phyloP scores from a whole-genome alignment of 805 yeast species.

The Citeromyces matritensis region DNA sequence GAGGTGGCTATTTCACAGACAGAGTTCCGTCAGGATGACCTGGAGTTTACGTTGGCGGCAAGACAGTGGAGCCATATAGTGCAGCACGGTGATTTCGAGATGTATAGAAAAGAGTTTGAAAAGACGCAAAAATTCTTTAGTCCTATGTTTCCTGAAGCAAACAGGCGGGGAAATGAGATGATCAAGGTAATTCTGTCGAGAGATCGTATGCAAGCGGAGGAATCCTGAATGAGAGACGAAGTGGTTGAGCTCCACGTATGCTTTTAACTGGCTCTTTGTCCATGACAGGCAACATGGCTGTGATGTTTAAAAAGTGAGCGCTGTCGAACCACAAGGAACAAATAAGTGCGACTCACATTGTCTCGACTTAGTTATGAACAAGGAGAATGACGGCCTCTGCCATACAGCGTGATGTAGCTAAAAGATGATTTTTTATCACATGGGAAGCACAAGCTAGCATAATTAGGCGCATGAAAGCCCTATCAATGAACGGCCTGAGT shows the following conservation, averaged over 20 bases:
- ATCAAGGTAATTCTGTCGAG: constrained; percentile 51
- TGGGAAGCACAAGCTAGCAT: too few species aligned
- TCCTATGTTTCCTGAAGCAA: constrained; percentile 84
- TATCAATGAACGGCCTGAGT: too few species aligned
- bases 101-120: constrained; percentile 62
- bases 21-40: constrained; percentile 74
- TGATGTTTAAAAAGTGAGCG: too few species aligned
- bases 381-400: too few species aligned
- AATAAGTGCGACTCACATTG: too few species aligned
- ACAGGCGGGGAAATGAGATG: constrained; percentile 86
- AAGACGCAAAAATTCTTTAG: constrained; percentile 70
- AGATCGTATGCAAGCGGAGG: constrained; percentile 7
- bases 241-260: too few species aligned
- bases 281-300: too few species aligned
- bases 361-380: too few species aligned
- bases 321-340: constrained; percentile 3
- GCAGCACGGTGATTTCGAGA: constrained; percentile 53
- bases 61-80: constrained; percentile 80
- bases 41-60: constrained; percentile 87
- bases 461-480: too few species aligned
- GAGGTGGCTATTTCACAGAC: constrained; percentile 52
- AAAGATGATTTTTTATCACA: too few species aligned
- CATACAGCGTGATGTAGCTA: too few species aligned
- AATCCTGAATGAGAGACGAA: background rate
- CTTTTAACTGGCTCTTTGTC: too few species aligned